phyloP scores from a whole-genome alignment of 257 asterid genomes.

The Sherardia arvensis region DNA sequence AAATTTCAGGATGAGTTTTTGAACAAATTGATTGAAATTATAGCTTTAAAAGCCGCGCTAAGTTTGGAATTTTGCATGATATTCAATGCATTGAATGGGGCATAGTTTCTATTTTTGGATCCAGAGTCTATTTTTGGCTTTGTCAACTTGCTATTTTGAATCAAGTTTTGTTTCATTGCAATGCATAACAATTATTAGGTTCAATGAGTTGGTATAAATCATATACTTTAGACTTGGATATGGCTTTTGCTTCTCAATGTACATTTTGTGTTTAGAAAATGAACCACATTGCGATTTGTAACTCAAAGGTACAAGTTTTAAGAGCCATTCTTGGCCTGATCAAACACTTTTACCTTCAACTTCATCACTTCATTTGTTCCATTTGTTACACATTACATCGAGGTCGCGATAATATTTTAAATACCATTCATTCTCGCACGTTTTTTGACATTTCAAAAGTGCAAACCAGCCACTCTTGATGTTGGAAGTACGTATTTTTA shows the following conservation, averaged over 20 bases:
- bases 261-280: not conserved
- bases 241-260: not conserved
- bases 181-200: too few species aligned
- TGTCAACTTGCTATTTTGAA: not conserved
- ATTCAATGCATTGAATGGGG: not conserved
- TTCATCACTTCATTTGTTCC: not conserved
- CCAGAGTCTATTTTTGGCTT: not conserved
- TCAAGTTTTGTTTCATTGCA: too few species aligned
- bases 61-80: not conserved
- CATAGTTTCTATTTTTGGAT: conserved; percentile 5
- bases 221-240: too few species aligned
- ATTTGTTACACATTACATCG: too few species aligned
- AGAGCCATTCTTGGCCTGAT: not conserved
- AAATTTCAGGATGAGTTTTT: not conserved
- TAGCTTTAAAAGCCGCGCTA: not conserved
- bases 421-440: not conserved
- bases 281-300: not conserved
- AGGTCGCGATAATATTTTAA: too few species aligned
- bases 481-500: too few species aligned
- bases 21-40: not conserved
- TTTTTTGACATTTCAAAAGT: not conserved
- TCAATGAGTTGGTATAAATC: too few species aligned
- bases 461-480: too few species aligned
- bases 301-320: not conserved
- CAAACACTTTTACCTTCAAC: not conserved